Evolutionary conservation across 805 yeast genomes (phyloP), one percentile per base, ranked within the genome.

Genomic region (Hanseniaspora thailandica): DNA sequence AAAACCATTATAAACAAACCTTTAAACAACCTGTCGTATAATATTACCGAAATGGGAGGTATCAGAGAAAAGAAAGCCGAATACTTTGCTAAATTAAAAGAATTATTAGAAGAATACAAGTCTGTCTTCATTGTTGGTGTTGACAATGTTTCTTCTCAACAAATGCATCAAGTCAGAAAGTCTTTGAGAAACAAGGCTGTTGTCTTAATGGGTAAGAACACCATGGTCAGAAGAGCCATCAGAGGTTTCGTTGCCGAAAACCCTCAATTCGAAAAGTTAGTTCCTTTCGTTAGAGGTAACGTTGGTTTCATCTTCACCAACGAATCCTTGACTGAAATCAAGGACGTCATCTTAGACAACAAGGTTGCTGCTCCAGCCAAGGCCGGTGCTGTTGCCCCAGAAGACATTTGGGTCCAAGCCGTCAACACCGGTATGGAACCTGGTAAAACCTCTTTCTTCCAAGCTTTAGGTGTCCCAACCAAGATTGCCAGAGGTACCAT

Each of bases 401-500:
- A 74, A 73, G 97, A 90, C 71, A 97, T 93, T 69, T 87, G 82
- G 84, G 84, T 93, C 65, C 95, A 95, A 72, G 97, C 97, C 68
- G 94, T 95, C 76, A 93, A 93, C 96, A 93, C 99, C 67, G 97
- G 97, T 85, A 89, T 93, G 95, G 98, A 93, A 80, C 99, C 99
- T 76, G 97, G 97, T 84, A 93, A 93, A 87, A 93, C 99, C 71
- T 93, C 98, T 72, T 93, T 93, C 95, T 93, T 93, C 97, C 99
- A 93, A 83, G 98, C 99, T 72, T 83, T 93, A 70, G 97, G 97
- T 86, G 96, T 93, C 69, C 98, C 98, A 82, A 93, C 99, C 86
- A 93, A 93, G 94, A 93, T 93, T 88, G 93, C 96, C 76, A 89
- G 99, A 86, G 99, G 99, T 93, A 88, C 96, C 78, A 93, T 93